Percentiles rank a stretch among this genome's conserved stretches.
phyloP scores from a whole-genome alignment of 2,329 filamentous ascomycete genomes.

The Fusarium beomiforme region DNA sequence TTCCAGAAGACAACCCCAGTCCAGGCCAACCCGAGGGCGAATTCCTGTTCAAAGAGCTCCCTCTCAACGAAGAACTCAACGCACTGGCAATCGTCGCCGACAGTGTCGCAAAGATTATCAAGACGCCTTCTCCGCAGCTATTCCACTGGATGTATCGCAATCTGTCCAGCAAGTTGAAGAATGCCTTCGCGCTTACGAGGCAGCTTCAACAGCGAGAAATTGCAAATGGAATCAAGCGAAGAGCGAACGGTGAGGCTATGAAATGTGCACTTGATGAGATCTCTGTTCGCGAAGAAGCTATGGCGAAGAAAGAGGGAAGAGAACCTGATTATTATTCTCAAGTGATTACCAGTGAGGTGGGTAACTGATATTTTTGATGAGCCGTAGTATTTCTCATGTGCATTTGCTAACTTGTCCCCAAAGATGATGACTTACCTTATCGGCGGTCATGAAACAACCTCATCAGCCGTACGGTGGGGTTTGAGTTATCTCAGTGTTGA shows the following conservation, averaged over 20 bases:
- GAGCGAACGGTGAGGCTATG: slow-evolving; percentile 9
- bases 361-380: background rate
- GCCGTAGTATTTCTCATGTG: no score
- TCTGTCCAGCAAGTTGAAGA: background rate
- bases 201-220: slow-evolving; percentile 4
- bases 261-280: slow-evolving; percentile 27
- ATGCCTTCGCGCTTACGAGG: background rate
- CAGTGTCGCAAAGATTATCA: slow-evolving; percentile 13
- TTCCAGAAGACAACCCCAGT: fast-evolving
- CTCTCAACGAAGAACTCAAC: slow-evolving; percentile 17
- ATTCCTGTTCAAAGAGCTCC: background rate
- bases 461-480: slow-evolving; percentile 19
- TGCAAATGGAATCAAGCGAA: background rate
- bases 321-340: slow-evolving; percentile 19
- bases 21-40: background rate
- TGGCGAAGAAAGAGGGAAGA: slow-evolving; percentile 20
- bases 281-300: slow-evolving; percentile 8
- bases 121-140: background rate
- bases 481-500: slow-evolving; percentile 18
- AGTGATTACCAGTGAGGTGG: slow-evolving; percentile 16
- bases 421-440: slow-evolving; percentile 27
- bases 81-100: background rate
- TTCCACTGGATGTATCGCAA: slow-evolving; percentile 23
- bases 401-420: no score
- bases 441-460: slow-evolving; percentile 28